Conservation (phyloP, 176 grass and related monocot genomes). For the Saccharum officinarum region DNA sequence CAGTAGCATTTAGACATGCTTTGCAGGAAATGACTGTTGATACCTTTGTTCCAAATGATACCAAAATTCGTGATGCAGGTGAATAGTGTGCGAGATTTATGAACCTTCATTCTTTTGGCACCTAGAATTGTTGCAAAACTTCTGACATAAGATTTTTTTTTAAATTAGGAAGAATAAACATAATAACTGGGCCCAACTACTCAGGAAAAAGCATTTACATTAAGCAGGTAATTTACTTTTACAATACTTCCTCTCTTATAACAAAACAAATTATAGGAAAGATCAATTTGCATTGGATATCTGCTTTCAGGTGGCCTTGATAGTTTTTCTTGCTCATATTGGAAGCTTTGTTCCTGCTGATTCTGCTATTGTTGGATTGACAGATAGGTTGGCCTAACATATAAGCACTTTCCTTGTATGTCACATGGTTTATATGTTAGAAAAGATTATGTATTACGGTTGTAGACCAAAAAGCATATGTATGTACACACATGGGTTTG, state of each 20-base stretch:
- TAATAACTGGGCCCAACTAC: conserved; percentile 97
- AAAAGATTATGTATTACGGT: background rate
- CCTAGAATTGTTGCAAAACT: background rate
- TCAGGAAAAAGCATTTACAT: conserved; percentile 98
- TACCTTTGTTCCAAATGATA: conserved; percentile 97
- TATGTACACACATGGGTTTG: background rate
- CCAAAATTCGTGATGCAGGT: conserved; percentile 65
- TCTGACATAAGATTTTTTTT: conserved; percentile 14
- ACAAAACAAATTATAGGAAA: background rate
- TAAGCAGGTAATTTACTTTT: conserved; percentile 70
- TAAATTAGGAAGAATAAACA: conserved; percentile 87
- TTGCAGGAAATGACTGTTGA: conserved; percentile 99
- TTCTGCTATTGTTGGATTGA: conserved; percentile 87
- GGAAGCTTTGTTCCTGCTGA: conserved; percentile 99
- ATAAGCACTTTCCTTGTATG: conserved; percentile 1
- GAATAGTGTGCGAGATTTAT: conserved; percentile 30
- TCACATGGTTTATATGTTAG: conserved; percentile 10
- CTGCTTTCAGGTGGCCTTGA: conserved; percentile 86
- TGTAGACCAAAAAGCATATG: conserved; percentile 24
- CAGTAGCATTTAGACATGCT: conserved; percentile 65
- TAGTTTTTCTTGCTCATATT: conserved; percentile 97
- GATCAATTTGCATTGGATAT: conserved; percentile 7
- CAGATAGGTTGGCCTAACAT: conserved; percentile 67
- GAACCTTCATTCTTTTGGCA: background rate
- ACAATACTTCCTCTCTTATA: conserved; percentile 1